Base-by-base conservation (phyloP, 1,284 basidiomycete genomes). In the Albatrellus sp. region DNA sequence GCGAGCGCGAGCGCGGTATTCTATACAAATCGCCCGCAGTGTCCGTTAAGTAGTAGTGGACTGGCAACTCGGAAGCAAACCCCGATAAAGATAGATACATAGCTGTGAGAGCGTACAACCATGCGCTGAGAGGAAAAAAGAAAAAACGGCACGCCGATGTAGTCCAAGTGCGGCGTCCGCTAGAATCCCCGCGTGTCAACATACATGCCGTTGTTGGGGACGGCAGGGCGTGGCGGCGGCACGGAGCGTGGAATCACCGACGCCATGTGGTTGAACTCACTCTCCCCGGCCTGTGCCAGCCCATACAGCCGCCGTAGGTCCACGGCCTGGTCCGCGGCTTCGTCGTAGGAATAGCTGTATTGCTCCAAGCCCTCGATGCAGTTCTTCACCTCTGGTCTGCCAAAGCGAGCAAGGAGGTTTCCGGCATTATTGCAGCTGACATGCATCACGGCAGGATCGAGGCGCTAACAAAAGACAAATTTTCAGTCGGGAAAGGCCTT, bases 311-410 rank as follows among this genome's bases (percentile, higher is more conserved):
- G 70, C 45, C 65, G 68, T 58, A 87, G 82, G 52, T 84, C 75
- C 32, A 70, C 67, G 1, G 87, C 84, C 52, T 84, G 76, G 29
- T 87, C 84, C 45, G 79, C 84, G 40, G 86, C 81, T 55, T 91
- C 87, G 56, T 90, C 90, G 54, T 88, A 88, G 14, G 84, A 81
- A 54, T 79, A 75, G 54, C 79, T 83, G 59, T 93, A 93, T 63
- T 96, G 92, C 54, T 85, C 74, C 37, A 96, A 69, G 5, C 85
- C 92, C 8, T 72, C 75, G 53, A 93, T 80, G 58, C 90, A 91
- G 54, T 83, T 82, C 45, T 72, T 63, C 19, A 86, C 84, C 63
- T 94, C 91, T 3, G 78, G 77, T 16, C 85, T 77, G 4, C 82
- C 87, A 29, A 84, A 65, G n/a, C 78, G 72, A 2, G 88, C 90